Conservation (phyloP, 345 rosid genomes). For the Odontarrhena argentea region DNA sequence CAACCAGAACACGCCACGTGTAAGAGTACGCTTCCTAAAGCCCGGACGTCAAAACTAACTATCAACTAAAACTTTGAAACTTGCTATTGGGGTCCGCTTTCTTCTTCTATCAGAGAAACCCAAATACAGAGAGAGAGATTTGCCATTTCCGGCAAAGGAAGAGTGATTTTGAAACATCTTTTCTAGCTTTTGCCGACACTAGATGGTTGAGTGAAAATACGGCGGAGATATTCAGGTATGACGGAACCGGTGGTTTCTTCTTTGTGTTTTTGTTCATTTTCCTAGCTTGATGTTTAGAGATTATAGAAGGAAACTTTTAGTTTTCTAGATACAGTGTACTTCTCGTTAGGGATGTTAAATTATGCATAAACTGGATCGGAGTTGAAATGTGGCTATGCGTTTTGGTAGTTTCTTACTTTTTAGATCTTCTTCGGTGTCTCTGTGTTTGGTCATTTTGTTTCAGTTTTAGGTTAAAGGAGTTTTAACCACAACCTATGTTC, state of each 20-base stretch:
- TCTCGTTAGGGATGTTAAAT: background rate
- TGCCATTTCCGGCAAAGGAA: constrained; percentile 23
- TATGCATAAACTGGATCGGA: constrained; percentile 17
- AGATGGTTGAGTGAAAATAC: constrained; percentile 4
- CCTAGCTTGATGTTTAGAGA: constrained; percentile 10
- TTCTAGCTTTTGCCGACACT: constrained; percentile 21
- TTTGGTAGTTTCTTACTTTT: background rate
- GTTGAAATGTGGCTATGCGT: constrained; percentile 1
- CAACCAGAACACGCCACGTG: constrained; percentile 49
- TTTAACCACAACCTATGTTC: background rate
- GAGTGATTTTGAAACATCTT: constrained; percentile 25
- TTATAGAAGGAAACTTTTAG: background rate
- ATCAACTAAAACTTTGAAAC: constrained; percentile 49
- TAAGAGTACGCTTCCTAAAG: constrained; percentile 24
- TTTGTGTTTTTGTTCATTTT: constrained; percentile 7
- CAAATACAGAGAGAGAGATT: constrained; percentile 30
- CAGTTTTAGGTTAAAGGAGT: background rate
- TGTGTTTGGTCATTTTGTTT: constrained; percentile 7
- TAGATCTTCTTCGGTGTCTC: constrained; percentile 24
- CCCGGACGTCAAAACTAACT: constrained; percentile 56
- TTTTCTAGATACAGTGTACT: background rate
- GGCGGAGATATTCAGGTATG: constrained; percentile 35
- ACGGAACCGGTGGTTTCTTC: constrained; percentile 11
- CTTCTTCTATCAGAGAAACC: constrained; percentile 11
- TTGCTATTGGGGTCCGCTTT: constrained; percentile 46